phyloP scores from a whole-genome alignment of 495 filamentous ascomycete species.

The Margaritispora aquatica region DNA sequence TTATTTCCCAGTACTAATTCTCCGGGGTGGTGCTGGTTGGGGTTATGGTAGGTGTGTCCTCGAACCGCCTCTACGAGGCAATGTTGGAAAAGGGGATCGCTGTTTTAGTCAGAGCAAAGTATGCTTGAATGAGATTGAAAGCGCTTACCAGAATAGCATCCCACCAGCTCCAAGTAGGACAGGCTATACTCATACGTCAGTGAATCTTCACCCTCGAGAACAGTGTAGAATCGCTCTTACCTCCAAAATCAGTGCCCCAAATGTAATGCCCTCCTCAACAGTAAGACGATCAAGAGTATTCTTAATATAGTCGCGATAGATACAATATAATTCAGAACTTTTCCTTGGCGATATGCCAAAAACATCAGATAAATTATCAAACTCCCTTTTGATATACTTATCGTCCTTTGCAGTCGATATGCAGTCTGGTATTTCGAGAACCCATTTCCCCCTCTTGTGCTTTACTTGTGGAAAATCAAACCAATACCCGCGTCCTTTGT shows the following conservation, averaged over 20 bases:
- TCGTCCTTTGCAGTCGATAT: too few relatives aligned
- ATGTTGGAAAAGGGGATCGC: conserved; percentile 72
- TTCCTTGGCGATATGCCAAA: too few relatives aligned
- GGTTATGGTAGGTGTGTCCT: conserved; percentile 31
- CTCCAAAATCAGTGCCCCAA: conserved; percentile 70
- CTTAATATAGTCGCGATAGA: conserved; percentile 55
- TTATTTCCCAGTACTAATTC: conserved; percentile 5
- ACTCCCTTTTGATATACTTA: too few relatives aligned
- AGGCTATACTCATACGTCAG: conserved; percentile 30
- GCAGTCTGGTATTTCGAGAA: conserved; percentile 45
- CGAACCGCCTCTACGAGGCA: conserved; percentile 59
- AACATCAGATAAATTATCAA: conserved; percentile 45
- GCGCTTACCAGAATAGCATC: conserved; percentile 64
- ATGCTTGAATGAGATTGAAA: background rate
- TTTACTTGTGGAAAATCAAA: conserved; percentile 66
- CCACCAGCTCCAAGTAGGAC: conserved; percentile 71
- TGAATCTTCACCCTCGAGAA: background rate
- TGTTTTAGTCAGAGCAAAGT: conserved; percentile 27
- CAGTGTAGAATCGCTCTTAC: background rate
- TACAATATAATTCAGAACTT: too few relatives aligned
- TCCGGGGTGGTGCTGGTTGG: conserved; percentile 9
- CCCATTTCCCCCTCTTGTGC: conserved; percentile 57
- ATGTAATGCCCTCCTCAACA: conserved; percentile 49
- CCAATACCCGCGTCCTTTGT: conserved; percentile 66
- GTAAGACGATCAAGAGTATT: conserved; percentile 43